Evolutionary conservation across 2,329 filamentous ascomycete species (phyloP).

Genomic region (Thielaviopsis ethacetica): DNA sequence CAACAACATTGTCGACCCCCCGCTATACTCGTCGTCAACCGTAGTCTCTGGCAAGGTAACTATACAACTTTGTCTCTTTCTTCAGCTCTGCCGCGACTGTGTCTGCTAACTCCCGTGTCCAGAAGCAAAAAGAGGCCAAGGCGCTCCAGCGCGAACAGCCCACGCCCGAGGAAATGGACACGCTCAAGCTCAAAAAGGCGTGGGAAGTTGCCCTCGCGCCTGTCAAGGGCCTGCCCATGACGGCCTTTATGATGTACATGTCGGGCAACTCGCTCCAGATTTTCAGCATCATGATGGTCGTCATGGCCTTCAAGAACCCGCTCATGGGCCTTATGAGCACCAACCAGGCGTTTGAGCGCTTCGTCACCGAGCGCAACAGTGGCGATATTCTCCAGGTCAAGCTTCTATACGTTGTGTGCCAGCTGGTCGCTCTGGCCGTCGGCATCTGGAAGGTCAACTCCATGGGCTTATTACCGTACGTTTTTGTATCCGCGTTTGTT

Average conservation of each 20-base stretch:
- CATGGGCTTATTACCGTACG: conserved; percentile 87
- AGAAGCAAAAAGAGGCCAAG: conserved; percentile 37
- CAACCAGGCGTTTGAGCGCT: conserved; percentile 76
- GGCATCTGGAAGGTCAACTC: conserved; percentile 93
- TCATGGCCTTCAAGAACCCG: conserved; percentile 96
- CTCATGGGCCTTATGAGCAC: conserved; percentile 70
- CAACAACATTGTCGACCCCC: conserved; percentile 61
- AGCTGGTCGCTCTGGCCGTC: conserved; percentile 65
- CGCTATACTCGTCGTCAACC: conserved; percentile 53
- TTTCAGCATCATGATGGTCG: conserved; percentile 99
- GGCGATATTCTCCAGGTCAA: conserved; percentile 67
- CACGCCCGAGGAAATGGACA: conserved; percentile 76
- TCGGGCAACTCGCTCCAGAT: conserved; percentile 96
- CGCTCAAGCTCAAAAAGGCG: conserved; percentile 92
- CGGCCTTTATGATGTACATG: conserved; percentile 99
- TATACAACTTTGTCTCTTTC: not conserved
- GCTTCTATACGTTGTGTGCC: conserved; percentile 72
- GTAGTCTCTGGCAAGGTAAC: conserved; percentile 37
- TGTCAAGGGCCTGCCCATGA: conserved; percentile 92
- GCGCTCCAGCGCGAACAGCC: conserved; percentile 45
- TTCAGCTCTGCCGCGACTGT: not conserved
- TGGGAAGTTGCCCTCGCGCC: conserved; percentile 94
- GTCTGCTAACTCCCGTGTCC: not conserved
- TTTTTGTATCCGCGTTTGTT: conserved; percentile 15
- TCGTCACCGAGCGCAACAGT: conserved; percentile 68